Base-by-base conservation (phyloP, 441 rosid genomes). In the Croton laevigatus region DNA sequence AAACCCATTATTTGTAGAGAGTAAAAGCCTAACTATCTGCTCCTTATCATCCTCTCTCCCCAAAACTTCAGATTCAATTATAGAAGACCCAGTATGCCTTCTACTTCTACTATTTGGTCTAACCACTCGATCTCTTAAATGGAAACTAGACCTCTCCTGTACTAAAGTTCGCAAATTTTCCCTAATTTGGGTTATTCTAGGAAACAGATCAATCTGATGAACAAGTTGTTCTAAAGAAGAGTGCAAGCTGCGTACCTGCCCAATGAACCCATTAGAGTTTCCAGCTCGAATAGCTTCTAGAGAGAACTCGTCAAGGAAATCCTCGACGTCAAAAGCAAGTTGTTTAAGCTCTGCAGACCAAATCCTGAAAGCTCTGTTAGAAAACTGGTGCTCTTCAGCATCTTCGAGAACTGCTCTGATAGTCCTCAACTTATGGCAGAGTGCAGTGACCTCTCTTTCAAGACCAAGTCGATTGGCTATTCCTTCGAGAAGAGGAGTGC, bases 321-420 rank as follows among this genome's bases (percentile, higher is more conserved):
- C 82, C 7, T 65, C 68, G 3, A 27, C 54, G 27, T 64, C 61
- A 62, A 68, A 76, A 19, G 81, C 76, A 4, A 64, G 68, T 3
- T 68, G 63, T 62, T 71, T 79, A 62, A 81, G 79, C 63, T 65
- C 68, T 10, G 42, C 1, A 8, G 69, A 72, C 85, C 82, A 76
- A 14, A 11, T 11, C 63, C 51, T 67, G 51, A 79, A 54, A 32
- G 77, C 70, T 66, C 2, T 36, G 10, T 65, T 60, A 13, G 38
- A 34, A 19, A 62, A 22, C 42, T 78, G 82, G 40, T 57, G 76
- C 51, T 73, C 68, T 32, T 81, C 81, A 11, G 79, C 82, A 44
- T 76, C 84, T 36, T 71, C 55, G 53, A 78, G 78, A 46, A 65
- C 80, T 20, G 71, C 78, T 70, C 14, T 17, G 27, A 72, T 72